Evolutionary conservation across 2,329 filamentous ascomycete genomes (phyloP).

Genomic region (Trichoderma guizhouense): DNA sequence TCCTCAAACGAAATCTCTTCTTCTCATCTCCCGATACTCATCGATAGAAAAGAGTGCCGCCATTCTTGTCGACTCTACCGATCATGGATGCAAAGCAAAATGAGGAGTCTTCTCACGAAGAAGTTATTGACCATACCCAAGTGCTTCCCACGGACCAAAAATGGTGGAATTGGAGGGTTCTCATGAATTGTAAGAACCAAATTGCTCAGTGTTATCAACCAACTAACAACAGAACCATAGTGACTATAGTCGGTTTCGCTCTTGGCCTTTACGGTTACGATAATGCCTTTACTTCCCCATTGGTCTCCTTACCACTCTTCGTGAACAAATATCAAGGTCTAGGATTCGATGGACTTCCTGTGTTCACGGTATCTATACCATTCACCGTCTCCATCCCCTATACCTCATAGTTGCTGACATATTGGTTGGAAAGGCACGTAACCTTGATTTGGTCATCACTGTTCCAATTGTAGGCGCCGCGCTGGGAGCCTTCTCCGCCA

Average conservation of each 20-base stretch:
- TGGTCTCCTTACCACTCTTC: neutral
- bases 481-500: neutral
- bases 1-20: neutral
- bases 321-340: neutral
- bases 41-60: neutral
- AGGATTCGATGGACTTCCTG: neutral
- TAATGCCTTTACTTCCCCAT: neutral
- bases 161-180: neutral
- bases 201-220: neutral
- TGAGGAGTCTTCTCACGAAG: neutral
- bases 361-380: neutral
- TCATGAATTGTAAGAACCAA: neutral
- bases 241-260: neutral
- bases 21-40: neutral
- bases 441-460: neutral
- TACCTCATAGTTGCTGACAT: neutral
- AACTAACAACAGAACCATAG: neutral
- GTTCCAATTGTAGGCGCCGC: neutral
- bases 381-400: neutral
- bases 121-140: neutral
- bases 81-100: neutral
- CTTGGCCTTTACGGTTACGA: neutral
- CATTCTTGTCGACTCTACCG: neutral
- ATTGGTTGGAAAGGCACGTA: neutral
- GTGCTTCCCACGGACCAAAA: neutral